phyloP scores from a whole-genome alignment of 2,329 filamentous ascomycete species.

The Penicillium aurantiogriseum region DNA sequence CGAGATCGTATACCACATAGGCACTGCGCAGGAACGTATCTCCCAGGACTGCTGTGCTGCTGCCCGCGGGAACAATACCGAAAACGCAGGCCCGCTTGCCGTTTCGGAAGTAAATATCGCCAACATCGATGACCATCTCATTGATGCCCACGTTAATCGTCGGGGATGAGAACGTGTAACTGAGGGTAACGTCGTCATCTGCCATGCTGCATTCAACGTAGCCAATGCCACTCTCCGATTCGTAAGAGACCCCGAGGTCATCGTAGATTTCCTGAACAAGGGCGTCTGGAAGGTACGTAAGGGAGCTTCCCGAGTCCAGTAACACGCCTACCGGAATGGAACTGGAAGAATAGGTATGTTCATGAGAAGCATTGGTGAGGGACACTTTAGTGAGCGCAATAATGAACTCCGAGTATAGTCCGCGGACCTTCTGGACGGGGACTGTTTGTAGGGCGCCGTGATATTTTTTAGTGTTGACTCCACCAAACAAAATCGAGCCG shows the following conservation, averaged over 20 bases:
- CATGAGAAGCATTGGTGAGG: conserved; percentile 33
- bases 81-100: conserved; percentile 43
- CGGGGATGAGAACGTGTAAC: conserved; percentile 57
- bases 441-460: conserved; percentile 62
- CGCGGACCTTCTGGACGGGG: conserved; percentile 58
- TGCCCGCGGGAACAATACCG: conserved; percentile 52
- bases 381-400: conserved; percentile 65
- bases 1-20: conserved; percentile 63
- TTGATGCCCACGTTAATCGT: conserved; percentile 55
- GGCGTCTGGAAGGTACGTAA: conserved; percentile 40
- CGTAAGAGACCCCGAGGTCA: conserved; percentile 59
- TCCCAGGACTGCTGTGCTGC: conserved; percentile 53
- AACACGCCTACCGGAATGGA: conserved; percentile 43
- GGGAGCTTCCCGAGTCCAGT: conserved; percentile 41
- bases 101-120: conserved; percentile 38
- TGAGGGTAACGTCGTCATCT: conserved; percentile 50
- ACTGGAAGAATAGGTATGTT: conserved; percentile 33
- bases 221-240: conserved; percentile 52
- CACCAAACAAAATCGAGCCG: conserved; percentile 72
- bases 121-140: conserved; percentile 56
- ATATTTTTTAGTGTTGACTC: conserved; percentile 67
- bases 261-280: conserved; percentile 52
- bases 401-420: conserved; percentile 61
- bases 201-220: conserved; percentile 55
- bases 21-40: conserved; percentile 63